These are phyloP conservation scores for Daldinia vernicosa DNA, from an alignment of 495 filamentous ascomycete genomes.

Conservation along the genomic window DNA sequence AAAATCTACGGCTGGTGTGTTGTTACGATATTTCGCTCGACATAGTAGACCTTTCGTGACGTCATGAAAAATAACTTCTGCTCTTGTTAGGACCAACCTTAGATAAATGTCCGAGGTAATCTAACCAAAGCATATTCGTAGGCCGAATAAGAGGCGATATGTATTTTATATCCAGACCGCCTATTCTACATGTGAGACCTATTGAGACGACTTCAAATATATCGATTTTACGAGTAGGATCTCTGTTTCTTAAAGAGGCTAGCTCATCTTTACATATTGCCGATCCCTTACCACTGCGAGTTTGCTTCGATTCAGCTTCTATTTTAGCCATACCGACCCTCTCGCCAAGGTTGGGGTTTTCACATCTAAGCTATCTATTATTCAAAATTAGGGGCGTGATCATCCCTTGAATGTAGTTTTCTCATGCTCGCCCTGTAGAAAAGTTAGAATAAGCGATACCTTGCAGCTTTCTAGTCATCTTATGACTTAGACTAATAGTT, in stretches of 20 bases:
- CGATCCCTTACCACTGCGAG: neutral
- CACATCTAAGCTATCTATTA: no score
- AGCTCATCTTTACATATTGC: neutral
- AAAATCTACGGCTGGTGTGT: neutral
- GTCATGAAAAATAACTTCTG: neutral
- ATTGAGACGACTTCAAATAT: neutral
- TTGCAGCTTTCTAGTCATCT: no score
- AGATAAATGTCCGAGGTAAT: neutral
- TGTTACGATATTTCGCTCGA: neutral
- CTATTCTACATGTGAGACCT: neutral
- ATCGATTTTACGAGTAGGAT: neutral
- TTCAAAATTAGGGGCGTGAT: no score
- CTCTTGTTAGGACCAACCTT: neutral
- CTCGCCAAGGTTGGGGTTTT: no score
- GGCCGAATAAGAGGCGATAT: neutral
- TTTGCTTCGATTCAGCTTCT: no score
- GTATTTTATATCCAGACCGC: neutral
- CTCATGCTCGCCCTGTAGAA: no score
- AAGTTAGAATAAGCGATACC: no score
- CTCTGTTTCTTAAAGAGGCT: neutral
- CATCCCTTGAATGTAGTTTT: no score
- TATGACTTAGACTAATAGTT: no score
- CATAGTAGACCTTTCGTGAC: neutral
- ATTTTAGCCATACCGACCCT: no score
- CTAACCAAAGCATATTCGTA: neutral